Conservation (phyloP, 306 rosid species). For the Prunus kanzakura region DNA sequence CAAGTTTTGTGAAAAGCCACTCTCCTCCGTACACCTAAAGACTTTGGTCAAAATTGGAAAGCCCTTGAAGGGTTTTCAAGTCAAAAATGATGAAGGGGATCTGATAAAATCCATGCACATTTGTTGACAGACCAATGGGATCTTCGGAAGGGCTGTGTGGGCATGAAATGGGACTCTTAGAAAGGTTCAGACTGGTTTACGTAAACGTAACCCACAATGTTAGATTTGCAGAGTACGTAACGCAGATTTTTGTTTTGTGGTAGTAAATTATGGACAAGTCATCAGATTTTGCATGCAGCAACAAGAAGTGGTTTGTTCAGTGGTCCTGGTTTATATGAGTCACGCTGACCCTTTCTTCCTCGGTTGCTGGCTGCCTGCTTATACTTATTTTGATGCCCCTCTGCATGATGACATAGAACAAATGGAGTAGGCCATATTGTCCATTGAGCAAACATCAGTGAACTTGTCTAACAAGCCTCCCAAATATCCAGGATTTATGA, state of each 20-base stretch:
- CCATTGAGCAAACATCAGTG: constrained; percentile 1
- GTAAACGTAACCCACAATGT: background rate
- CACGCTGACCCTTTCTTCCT: background rate
- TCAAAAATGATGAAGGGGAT: background rate
- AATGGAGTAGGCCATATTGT: background rate
- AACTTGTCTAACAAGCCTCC: background rate
- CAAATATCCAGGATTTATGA: background rate
- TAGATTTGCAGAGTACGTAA: background rate
- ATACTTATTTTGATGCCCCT: background rate
- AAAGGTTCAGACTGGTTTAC: background rate
- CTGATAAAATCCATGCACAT: background rate
- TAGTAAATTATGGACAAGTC: background rate
- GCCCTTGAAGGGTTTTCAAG: background rate
- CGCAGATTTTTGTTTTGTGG: background rate
- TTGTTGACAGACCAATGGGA: background rate
- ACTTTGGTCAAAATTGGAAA: background rate
- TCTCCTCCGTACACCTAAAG: background rate
- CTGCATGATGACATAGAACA: background rate
- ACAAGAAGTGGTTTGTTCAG: background rate
- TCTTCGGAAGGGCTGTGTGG: background rate
- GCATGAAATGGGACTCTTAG: background rate
- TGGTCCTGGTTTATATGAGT: constrained; percentile 5
- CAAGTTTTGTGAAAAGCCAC: background rate
- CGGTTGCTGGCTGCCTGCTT: background rate
- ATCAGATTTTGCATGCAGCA: background rate